These are phyloP conservation scores for Phalaenopsis hybrid DNA, from an alignment of 116 monocot species.

Conservation along the genomic window DNA sequence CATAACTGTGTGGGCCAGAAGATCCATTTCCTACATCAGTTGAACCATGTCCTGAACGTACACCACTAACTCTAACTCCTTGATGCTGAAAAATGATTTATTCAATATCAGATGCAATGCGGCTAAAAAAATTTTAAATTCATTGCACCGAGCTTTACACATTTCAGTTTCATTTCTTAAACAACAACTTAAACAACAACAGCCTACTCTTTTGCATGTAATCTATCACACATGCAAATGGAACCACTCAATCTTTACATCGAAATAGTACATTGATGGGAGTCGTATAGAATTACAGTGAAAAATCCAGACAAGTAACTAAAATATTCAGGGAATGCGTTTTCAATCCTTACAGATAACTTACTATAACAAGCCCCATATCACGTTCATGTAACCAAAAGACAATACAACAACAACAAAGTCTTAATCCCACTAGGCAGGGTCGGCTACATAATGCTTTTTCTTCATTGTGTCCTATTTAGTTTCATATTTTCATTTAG, in stretches of 20 bases:
- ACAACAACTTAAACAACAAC: background rate
- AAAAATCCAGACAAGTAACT: background rate
- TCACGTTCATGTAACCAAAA: background rate
- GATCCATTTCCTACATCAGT: conserved; percentile 21
- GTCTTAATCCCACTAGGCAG: too few relatives aligned
- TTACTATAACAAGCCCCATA: background rate
- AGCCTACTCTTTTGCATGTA: background rate
- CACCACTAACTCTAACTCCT: conserved; percentile 9
- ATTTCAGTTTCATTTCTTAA: background rate
- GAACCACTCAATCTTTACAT: background rate
- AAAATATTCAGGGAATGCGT: background rate
- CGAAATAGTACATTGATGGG: background rate
- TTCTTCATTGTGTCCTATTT: too few relatives aligned
- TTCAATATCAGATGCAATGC: background rate
- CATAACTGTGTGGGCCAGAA: conserved; percentile 7
- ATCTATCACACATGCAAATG: background rate
- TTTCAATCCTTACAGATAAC: background rate
- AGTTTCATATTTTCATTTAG: too few relatives aligned
- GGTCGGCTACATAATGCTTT: too few relatives aligned
- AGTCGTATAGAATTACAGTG: background rate
- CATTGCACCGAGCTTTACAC: background rate
- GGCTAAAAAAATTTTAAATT: background rate
- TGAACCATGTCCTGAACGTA: conserved; percentile 12
- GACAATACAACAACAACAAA: background rate
- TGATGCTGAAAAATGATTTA: conserved; percentile 27